Percentiles rank a stretch among this genome's conserved stretches.
Conservation (phyloP, 805 yeast species). For the Spathaspora boniae region DNA sequence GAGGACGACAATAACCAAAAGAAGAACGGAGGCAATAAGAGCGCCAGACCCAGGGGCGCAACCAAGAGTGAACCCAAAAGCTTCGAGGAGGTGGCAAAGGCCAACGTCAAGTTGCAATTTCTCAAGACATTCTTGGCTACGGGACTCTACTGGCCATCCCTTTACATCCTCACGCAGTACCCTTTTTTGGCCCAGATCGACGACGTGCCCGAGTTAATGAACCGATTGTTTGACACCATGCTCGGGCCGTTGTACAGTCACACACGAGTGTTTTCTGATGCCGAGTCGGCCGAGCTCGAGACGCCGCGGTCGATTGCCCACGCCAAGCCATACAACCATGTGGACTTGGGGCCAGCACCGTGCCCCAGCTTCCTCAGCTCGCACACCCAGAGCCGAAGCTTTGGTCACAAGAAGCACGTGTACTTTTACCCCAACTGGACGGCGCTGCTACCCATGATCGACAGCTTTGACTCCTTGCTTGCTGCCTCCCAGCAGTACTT, state of each 20-base stretch:
- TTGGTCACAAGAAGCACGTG: conserved; percentile 20
- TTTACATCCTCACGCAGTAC: conserved; percentile 54
- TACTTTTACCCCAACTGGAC: conserved; percentile 54
- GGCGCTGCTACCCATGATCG: conserved; percentile 33
- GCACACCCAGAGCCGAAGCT: conserved; percentile 25
- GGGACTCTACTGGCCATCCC: conserved; percentile 62
- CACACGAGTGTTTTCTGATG: conserved; percentile 16
- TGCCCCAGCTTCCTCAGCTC: conserved; percentile 21
- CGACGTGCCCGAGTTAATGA: conserved; percentile 45
- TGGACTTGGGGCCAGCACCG: conserved; percentile 24
- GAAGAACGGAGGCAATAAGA: conserved; percentile 8
- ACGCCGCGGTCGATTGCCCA: conserved; percentile 19
- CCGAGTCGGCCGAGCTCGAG: conserved; percentile 20
- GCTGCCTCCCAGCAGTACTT: conserved; percentile 47
- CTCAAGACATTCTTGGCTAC: conserved; percentile 51
- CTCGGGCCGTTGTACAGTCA: conserved; percentile 46
- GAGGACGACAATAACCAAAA: conserved; percentile 12
- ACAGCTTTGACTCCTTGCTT: conserved; percentile 42
- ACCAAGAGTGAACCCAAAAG: not conserved
- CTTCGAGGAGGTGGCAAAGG: conserved; percentile 15
- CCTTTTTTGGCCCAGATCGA: conserved; percentile 61
- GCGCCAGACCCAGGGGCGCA: not conserved
- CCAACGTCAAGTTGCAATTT: conserved; percentile 33
- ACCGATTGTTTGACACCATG: conserved; percentile 46
- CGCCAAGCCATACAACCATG: conserved; percentile 22